Evolutionary conservation across 257 asterid genomes (phyloP).

Genomic region (Phtheirospermum japonicum): DNA sequence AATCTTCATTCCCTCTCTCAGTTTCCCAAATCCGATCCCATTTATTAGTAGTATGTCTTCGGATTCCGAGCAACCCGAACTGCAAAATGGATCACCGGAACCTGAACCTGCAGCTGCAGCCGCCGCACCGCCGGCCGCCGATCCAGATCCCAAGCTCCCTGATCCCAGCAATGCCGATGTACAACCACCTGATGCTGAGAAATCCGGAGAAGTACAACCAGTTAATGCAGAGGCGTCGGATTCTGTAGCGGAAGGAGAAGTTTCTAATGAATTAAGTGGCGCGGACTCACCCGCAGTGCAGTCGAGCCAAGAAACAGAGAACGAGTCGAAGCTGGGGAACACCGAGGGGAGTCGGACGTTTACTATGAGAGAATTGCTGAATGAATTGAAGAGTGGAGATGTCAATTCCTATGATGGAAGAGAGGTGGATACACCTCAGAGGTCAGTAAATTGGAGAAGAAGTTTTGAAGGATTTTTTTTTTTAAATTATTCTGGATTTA

Average conservation of each 20-base stretch:
- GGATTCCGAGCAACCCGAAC: constrained; percentile 40
- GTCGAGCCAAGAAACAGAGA: constrained; percentile 32
- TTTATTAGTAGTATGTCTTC: constrained; percentile 39
- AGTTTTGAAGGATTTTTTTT: neutral
- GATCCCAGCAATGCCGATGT: constrained; percentile 38
- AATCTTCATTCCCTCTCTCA: constrained; percentile 31
- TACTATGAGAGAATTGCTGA: constrained; percentile 92
- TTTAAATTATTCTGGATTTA: constrained; percentile 14
- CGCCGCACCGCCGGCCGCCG: constrained; percentile 35
- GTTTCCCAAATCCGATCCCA: constrained; percentile 31
- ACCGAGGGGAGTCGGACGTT: constrained; percentile 76
- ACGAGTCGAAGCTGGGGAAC: constrained; percentile 41
- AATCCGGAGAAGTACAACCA: constrained; percentile 37
- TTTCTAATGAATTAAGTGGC: constrained; percentile 35
- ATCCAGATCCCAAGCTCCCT: constrained; percentile 50
- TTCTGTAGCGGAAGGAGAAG: constrained; percentile 35
- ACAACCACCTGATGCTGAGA: constrained; percentile 38
- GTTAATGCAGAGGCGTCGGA: constrained; percentile 36
- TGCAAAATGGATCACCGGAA: constrained; percentile 40
- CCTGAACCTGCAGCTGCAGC: constrained; percentile 31
- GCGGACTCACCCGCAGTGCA: constrained; percentile 33
- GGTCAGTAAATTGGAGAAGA: constrained; percentile 43
- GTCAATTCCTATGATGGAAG: constrained; percentile 41
- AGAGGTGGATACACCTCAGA: constrained; percentile 62
- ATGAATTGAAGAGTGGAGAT: constrained; percentile 82